phyloP scores from a whole-genome alignment of 345 rosid species.

The Theobroma cacao region DNA sequence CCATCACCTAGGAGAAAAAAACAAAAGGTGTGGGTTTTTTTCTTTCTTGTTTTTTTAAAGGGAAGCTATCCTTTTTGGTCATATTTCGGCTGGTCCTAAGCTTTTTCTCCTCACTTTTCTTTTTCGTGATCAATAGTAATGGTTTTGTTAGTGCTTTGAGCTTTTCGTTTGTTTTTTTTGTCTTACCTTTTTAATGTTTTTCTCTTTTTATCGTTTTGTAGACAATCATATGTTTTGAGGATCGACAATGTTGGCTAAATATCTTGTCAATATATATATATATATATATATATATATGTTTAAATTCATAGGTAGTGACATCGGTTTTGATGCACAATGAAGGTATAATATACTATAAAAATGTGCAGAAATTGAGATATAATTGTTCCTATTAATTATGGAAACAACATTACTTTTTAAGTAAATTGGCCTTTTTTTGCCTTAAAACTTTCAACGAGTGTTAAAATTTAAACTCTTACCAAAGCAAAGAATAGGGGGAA shows the following conservation, averaged over 20 bases:
- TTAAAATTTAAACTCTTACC: too few relatives aligned
- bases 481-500: too few relatives aligned
- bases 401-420: not conserved
- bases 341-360: not conserved
- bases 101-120: not conserved
- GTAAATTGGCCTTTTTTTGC: too few relatives aligned
- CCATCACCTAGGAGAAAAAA: not conserved
- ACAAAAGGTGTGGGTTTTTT: not conserved
- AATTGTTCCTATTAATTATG: not conserved
- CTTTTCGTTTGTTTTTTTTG: not conserved
- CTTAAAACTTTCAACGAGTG: too few relatives aligned
- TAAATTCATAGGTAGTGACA: not conserved
- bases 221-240: not conserved
- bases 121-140: not conserved
- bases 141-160: not conserved
- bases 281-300: not conserved
- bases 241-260: not conserved
- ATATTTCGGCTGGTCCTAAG: not conserved
- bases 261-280: not conserved
- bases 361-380: not conserved
- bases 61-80: not conserved
- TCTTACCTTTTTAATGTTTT: not conserved
- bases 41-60: not conserved
- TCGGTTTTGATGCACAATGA: not conserved
- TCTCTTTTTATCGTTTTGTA: not conserved